Evolutionary conservation across 2,329 filamentous ascomycete genomes (phyloP).

Genomic region (Pseudocercospora ulei): DNA sequence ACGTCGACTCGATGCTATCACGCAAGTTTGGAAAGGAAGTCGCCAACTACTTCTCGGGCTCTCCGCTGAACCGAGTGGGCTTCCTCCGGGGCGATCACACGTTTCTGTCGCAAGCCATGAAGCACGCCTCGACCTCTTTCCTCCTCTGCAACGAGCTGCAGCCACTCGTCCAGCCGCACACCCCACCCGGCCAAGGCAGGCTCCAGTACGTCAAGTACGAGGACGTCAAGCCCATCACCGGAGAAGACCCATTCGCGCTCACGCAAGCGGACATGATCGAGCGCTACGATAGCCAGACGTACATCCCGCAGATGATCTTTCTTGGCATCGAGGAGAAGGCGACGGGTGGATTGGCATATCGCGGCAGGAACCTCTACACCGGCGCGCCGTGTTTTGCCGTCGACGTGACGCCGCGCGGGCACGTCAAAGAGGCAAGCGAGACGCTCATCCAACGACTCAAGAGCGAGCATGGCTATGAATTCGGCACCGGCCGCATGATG

Average conservation of each 20-base stretch:
- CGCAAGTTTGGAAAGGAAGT: slow-evolving; percentile 69
- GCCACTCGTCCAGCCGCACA: slow-evolving; percentile 51
- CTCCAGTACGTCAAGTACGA: slow-evolving; percentile 60
- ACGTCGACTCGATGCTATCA: slow-evolving; percentile 60
- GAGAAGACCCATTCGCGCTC: slow-evolving; percentile 58
- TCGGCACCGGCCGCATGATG: slow-evolving; percentile 56
- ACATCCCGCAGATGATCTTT: slow-evolving; percentile 66
- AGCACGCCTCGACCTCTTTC: slow-evolving; percentile 58
- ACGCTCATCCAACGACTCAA: slow-evolving; percentile 52
- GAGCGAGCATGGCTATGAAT: slow-evolving; percentile 49
- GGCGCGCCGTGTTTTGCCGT: slow-evolving; percentile 82
- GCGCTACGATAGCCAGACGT: slow-evolving; percentile 61
- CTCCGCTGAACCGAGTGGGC: slow-evolving; percentile 66
- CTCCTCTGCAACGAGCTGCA: slow-evolving; percentile 69
- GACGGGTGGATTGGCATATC: slow-evolving; percentile 50
- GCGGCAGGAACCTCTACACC: slow-evolving; percentile 56
- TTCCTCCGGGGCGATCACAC: slow-evolving; percentile 61
- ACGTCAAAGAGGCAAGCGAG: slow-evolving; percentile 53
- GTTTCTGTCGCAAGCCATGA: slow-evolving; percentile 61
- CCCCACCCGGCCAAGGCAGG: slow-evolving; percentile 32
- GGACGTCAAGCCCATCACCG: slow-evolving; percentile 62
- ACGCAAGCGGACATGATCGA: slow-evolving; percentile 64
- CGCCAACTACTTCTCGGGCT: slow-evolving; percentile 73
- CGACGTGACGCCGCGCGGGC: slow-evolving; percentile 63
- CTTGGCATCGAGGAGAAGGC: slow-evolving; percentile 65